Base-by-base conservation (phyloP, 2,329 filamentous ascomycete species). In the Phyllosticta citrichinensis region DNA sequence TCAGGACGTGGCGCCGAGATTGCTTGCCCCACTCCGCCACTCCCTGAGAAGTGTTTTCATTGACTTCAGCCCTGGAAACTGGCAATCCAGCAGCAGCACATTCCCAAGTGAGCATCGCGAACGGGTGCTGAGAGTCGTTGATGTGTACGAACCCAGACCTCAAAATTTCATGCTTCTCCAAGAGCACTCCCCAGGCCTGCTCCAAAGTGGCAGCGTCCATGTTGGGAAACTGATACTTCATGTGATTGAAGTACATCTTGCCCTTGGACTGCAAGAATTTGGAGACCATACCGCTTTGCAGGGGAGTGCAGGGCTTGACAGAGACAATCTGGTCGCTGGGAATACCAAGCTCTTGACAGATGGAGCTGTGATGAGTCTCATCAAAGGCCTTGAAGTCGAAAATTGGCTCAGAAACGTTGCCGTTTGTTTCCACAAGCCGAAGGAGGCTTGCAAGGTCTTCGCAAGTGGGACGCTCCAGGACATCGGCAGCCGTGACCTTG, bases 221-320 rank as follows among this genome's bases (percentile, higher is more conserved):
- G 0, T 67, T 67, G 1, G 79, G 65, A 2, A 90, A 64, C 19
- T 75, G 67, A 67, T 87, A 81, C 20, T 79, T 77, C 47, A 91
- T 74, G 62, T 84, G 84, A 67, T 96, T 97, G 68, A 95, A 82
- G 69, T 97, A 97, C 40, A 87, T 75, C 2, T 74, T 69, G 0
- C 89, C 89, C 0, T 81, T 72, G 0, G 87, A 89, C 58, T 84
- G 81, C 19, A 88, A 69, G 64, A 88, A 95, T 19, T 89, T 84
- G 0, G 85, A 85, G 56, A 96, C 70, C 82, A 97, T 91, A 0
- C 89, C 90, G 56, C 83, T 81, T 67, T 97, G 92, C 0, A 91
- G 77, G 0, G 87, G 80, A 0, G 91, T 96, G 69, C 90, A 96
- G 0, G 92, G 92, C 0, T 88, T 78, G 3, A 94, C 69, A 1